Conservation (phyloP, 164 flowering plant species). For the Chimonanthus salicifolius region DNA sequence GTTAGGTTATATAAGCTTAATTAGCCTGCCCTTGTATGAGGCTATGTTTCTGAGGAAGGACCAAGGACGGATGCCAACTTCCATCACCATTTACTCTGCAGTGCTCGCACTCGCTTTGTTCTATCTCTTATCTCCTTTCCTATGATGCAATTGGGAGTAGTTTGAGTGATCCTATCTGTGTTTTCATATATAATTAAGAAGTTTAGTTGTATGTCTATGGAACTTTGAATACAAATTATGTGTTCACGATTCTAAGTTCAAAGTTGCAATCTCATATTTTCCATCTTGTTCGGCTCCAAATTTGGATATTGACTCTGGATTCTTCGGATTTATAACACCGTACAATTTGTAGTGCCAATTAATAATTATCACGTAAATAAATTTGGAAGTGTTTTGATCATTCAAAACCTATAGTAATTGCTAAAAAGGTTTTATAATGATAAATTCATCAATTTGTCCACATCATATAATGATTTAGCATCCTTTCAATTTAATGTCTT, state of each 20-base stretch:
- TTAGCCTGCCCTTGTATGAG: constrained; percentile 24
- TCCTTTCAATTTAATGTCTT: no score
- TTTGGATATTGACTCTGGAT: no score
- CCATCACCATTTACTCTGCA: constrained; percentile 15
- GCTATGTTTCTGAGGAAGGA: constrained; percentile 27
- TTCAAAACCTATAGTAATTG: no score
- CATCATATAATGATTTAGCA: no score
- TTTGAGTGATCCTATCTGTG: background rate
- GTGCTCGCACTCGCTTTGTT: constrained; percentile 8
- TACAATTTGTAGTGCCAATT: no score
- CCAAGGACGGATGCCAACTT: constrained; percentile 25
- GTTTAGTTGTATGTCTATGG: background rate
- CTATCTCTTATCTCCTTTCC: constrained; percentile 9
- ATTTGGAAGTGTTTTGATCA: no score
- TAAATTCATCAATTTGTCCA: no score
- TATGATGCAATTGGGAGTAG: constrained; percentile 4
- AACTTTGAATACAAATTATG: background rate
- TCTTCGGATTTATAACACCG: no score
- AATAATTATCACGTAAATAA: no score
- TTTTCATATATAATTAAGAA: background rate
- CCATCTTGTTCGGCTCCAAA: background rate
- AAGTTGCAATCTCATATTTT: no score
- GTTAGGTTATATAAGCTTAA: constrained; percentile 19
- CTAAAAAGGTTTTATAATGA: no score
- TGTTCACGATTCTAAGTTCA: no score